A percentile compares a stretch with the other conserved stretches of the same genome.
phyloP scores from a whole-genome alignment of 2,329 filamentous ascomycete genomes.

The Alternaria consortialis region DNA sequence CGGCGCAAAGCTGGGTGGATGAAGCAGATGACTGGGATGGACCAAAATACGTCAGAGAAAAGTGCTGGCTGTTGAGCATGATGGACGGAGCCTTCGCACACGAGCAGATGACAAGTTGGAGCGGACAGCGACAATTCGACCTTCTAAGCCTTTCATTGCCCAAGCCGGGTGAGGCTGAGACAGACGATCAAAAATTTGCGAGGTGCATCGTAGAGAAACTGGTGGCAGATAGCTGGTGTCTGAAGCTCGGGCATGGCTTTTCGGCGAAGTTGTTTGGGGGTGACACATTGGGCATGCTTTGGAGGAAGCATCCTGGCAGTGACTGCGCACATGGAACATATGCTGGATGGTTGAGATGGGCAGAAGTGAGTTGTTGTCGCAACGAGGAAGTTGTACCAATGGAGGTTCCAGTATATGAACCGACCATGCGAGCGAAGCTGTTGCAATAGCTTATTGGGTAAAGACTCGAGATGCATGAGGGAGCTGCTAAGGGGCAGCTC shows the following conservation, averaged over 20 bases:
- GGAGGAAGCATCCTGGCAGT: constrained; percentile 60
- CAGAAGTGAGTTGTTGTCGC: constrained; percentile 59
- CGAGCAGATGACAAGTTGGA: constrained; percentile 62
- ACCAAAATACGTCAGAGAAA: constrained; percentile 59
- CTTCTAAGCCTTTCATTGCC: constrained; percentile 59
- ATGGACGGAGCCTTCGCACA: constrained; percentile 40
- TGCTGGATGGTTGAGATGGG: constrained; percentile 64
- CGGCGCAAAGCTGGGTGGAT: constrained; percentile 64
- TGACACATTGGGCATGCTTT: constrained; percentile 63
- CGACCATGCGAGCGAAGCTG: constrained; percentile 24
- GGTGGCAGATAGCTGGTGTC: constrained; percentile 61
- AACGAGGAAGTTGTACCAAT: constrained; percentile 31
- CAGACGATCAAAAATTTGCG: constrained; percentile 58
- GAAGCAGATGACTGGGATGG: constrained; percentile 63
- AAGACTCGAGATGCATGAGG: not conserved
- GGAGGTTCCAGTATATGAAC: constrained; percentile 23
- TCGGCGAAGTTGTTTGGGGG: constrained; percentile 59
- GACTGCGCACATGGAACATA: constrained; percentile 63
- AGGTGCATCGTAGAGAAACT: constrained; percentile 62
- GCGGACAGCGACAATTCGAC: constrained; percentile 60
- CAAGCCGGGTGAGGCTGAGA: constrained; percentile 53
- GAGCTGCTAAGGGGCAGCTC: not conserved
- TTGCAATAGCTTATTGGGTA: not conserved
- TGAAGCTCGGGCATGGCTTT: constrained; percentile 66
- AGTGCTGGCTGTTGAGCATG: constrained; percentile 36